Base-by-base conservation (phyloP, 1,139 yeast species). In the Yarrowia galli region DNA sequence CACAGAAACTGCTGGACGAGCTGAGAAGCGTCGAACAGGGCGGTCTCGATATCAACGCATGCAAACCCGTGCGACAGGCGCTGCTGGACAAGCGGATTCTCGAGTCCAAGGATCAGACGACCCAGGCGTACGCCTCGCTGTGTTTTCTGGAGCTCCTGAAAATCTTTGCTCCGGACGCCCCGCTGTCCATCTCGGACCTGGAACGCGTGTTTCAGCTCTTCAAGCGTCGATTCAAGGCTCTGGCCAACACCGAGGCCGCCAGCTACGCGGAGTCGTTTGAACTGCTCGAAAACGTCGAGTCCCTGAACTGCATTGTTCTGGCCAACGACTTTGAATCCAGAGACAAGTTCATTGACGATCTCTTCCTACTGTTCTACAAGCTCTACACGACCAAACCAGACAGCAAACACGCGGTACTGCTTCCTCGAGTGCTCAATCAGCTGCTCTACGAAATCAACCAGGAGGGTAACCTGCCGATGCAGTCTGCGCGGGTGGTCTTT, bases 151-250 rank as follows among this genome's bases (percentile, higher is more conserved):
- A 92, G 75, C 81, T 93, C 16, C 78, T 93, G 54, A 82, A 97
- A 69, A 78, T 92, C 13, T 89, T 83, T 75, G 98, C 97, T 0
- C 98, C 98, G 0, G 91, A 92, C 77, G 97, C 98, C 6, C 98
- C 98, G 8, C 92, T 84, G 77, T 86, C 91, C 1, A 87, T 87
- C 43, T 72, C 79, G 1, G 89, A 89, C 71, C 79, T 92, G 40
- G 80, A 87, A 0, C 86, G 68, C 15, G 74, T 78, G 32, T 77
- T 78, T 60, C 71, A 71, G 35, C 72, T 74, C 35, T 86, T 91
- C 73, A 83, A 89, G 71, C 79, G 80, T 43, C 95, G 90, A 75
- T 85, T 92, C 71, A 83, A 82, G 68, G 82, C 82, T 60, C 77
- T 92, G 53, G 76, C 84, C 15, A 87, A 88, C 69, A 80, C 83